These are phyloP conservation scores for Flaveria brownii DNA, from an alignment of 129 eudicot species.

Conservation along the genomic window DNA sequence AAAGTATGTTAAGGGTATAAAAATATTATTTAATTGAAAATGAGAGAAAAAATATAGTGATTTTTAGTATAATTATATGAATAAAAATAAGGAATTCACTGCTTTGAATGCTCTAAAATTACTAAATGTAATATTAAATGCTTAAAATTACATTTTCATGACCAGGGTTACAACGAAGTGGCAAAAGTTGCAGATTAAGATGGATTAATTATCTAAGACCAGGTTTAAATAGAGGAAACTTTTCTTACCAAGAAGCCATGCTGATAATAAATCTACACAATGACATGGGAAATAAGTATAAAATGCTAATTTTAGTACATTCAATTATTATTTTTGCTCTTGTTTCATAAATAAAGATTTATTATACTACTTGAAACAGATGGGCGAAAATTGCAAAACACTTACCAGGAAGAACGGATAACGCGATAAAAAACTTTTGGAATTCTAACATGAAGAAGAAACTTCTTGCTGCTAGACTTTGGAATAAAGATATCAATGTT, in stretches of 20 bases:
- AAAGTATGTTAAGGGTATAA: too few relatives aligned
- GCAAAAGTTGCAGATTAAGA: constrained; percentile 73
- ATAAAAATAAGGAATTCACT: too few relatives aligned
- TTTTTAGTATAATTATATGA: too few relatives aligned
- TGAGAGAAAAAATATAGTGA: too few relatives aligned
- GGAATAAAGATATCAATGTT: neutral
- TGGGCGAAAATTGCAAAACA: constrained; percentile 63
- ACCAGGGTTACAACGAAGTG: constrained; percentile 69
- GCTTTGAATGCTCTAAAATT: neutral
- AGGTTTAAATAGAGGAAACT: constrained; percentile 64
- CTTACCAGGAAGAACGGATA: constrained; percentile 64
- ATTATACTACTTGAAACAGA: constrained; percentile 17
- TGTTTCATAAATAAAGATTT: neutral
- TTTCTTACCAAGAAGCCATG: constrained; percentile 54
- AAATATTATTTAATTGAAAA: too few relatives aligned
- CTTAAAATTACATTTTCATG: neutral
- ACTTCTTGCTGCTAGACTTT: constrained; percentile 21
- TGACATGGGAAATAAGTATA: constrained; percentile 59
- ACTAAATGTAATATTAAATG: neutral
- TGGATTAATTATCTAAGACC: constrained; percentile 80
- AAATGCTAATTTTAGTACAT: neutral
- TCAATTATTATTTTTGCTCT: neutral
- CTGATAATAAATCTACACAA: constrained; percentile 57
- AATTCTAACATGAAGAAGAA: constrained; percentile 54
- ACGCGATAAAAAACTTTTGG: constrained; percentile 67